Evolutionary conservation across 768 basidiomycete species (phyloP).

Genomic region (Auricularia cornea): DNA sequence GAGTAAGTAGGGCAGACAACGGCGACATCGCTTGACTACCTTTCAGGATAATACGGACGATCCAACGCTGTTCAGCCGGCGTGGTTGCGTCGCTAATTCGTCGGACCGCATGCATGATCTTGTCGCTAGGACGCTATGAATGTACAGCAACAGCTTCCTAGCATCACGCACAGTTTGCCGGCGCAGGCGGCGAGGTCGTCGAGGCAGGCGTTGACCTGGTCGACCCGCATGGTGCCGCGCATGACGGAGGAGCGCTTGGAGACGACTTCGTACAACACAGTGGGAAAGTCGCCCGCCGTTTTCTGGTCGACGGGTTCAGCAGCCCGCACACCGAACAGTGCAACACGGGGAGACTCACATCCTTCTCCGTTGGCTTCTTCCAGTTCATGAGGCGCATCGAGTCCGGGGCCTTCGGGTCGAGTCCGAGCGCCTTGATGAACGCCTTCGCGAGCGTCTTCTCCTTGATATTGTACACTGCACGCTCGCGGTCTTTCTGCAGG

Average conservation of each 20-base stretch:
- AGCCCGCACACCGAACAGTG: not conserved
- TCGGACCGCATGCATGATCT: constrained; percentile 66
- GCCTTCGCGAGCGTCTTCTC: constrained; percentile 91
- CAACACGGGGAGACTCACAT: constrained; percentile 35
- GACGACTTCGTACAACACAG: constrained; percentile 80
- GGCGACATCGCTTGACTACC: constrained; percentile 35
- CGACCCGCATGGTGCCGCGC: constrained; percentile 67
- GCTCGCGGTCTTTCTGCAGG: constrained; percentile 82
- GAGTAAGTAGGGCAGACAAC: not conserved
- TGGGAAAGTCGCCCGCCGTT: constrained; percentile 80
- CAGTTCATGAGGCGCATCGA: constrained; percentile 79
- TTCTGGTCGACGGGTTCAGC: constrained; percentile 36
- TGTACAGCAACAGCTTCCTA: not conserved
- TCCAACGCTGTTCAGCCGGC: constrained; percentile 87
- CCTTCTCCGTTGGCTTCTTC: constrained; percentile 71
- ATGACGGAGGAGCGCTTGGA: constrained; percentile 73
- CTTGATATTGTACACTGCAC: constrained; percentile 88
- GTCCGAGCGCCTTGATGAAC: constrained; percentile 82
- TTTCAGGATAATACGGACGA: constrained; percentile 92
- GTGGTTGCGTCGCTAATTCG: constrained; percentile 55
- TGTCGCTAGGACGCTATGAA: constrained; percentile 60
- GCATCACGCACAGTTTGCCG: constrained; percentile 57
- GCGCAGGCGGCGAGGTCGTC: constrained; percentile 66
- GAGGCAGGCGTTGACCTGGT: constrained; percentile 72
- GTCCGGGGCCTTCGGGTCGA: constrained; percentile 72